Conservation (phyloP, 2,329 filamentous ascomycete genomes). For the Aureobasidium sp. region DNA sequence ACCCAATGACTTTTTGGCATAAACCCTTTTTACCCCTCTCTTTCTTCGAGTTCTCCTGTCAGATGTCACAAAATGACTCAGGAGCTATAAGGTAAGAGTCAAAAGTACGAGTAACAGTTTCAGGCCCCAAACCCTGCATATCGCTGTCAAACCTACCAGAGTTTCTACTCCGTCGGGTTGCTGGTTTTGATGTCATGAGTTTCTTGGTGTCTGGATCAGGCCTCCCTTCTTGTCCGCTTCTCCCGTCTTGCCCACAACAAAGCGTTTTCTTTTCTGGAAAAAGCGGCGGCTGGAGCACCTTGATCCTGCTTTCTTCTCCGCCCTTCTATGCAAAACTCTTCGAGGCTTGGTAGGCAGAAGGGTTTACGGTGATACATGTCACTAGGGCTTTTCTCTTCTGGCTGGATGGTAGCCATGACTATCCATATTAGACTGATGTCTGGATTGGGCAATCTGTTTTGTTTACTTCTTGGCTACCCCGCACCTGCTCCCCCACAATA, state of each 20-base stretch:
- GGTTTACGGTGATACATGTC: too few relatives aligned
- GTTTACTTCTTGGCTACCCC: neutral
- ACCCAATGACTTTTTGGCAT: too few relatives aligned
- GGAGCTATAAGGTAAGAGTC: neutral
- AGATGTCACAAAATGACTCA: neutral
- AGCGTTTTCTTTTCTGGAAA: neutral
- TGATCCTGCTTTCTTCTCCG: too few relatives aligned
- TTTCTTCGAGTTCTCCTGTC: too few relatives aligned
- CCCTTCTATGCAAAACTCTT: too few relatives aligned
- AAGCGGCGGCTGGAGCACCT: neutral
- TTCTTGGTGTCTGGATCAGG: neutral
- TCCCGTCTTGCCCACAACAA: neutral
- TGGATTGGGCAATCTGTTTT: neutral
- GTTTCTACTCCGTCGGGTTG: neutral
- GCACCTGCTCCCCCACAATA: neutral
- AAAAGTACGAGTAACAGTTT: neutral
- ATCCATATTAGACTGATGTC: neutral
- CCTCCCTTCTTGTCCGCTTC: neutral
- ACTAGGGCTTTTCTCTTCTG: neutral
- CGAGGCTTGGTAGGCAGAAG: too few relatives aligned
- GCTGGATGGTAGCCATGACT: neutral
- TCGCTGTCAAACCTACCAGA: neutral
- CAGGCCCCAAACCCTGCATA: neutral
- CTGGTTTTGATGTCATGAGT: neutral
- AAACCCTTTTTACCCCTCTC: too few relatives aligned